Conservation (phyloP, 768 basidiomycete genomes). For the Lentinula aciculospora region DNA sequence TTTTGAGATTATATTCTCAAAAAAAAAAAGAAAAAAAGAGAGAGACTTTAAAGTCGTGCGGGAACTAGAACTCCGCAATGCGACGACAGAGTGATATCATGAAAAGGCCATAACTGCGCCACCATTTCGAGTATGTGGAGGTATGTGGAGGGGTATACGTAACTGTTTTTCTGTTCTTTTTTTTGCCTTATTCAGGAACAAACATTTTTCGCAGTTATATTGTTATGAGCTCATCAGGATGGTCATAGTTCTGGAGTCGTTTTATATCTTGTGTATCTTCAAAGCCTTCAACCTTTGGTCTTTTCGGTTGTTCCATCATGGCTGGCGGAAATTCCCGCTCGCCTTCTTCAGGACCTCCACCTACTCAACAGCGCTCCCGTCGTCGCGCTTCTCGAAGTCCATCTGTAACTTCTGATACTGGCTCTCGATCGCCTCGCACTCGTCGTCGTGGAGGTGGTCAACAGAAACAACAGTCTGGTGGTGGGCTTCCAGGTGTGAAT, state of each 20-base stretch:
- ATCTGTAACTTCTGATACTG: not conserved
- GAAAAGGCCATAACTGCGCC: not conserved
- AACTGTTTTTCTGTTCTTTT: too few relatives aligned
- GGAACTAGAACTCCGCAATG: not conserved
- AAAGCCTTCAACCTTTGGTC: not conserved
- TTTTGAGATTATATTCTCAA: not conserved
- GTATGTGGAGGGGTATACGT: too few relatives aligned
- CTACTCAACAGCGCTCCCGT: not conserved
- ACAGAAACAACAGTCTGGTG: not conserved
- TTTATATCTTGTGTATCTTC: not conserved
- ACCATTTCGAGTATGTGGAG: not conserved
- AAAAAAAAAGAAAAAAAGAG: not conserved
- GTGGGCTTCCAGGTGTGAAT: conserved; percentile 3
- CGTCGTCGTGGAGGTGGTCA: conserved; percentile 4
- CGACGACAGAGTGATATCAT: not conserved
- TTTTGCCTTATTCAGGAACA: too few relatives aligned
- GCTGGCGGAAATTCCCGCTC: not conserved
- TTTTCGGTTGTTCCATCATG: not conserved
- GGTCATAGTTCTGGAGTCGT: not conserved
- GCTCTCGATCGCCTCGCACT: conserved; percentile 1
- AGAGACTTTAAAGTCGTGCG: not conserved
- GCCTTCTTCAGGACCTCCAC: not conserved
- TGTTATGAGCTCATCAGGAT: not conserved
- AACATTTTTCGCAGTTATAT: not conserved
- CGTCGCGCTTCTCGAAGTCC: not conserved